phyloP scores from a whole-genome alignment of 345 rosid species.

The Eutrema heterophyllum region DNA sequence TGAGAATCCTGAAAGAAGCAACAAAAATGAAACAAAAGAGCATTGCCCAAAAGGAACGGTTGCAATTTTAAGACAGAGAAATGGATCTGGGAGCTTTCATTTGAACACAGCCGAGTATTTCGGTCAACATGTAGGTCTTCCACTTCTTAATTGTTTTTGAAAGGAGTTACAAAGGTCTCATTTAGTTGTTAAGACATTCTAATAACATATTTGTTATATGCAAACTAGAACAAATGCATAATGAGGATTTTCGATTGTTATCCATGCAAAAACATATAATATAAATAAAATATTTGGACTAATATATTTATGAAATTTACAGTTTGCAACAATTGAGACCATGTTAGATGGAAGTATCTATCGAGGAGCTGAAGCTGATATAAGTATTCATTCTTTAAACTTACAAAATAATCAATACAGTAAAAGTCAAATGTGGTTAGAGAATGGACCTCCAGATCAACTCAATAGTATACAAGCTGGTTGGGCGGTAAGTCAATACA shows the following conservation, averaged over 20 bases:
- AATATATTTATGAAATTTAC: background rate
- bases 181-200: background rate
- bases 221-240: background rate
- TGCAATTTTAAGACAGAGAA: slow-evolving; percentile 2
- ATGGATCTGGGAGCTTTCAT: background rate
- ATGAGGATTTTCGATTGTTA: background rate
- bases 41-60: slow-evolving; percentile 20
- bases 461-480: slow-evolving; percentile 27
- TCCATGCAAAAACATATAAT: background rate
- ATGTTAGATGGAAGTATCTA: slow-evolving; percentile 8
- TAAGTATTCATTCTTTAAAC: slow-evolving; percentile 5
- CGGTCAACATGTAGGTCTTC: slow-evolving; percentile 15
- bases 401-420: slow-evolving; percentile 1
- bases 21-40: background rate
- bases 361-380: slow-evolving; percentile 16
- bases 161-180: background rate
- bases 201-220: background rate
- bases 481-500: slow-evolving; percentile 18
- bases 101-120: background rate
- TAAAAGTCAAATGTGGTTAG: slow-evolving; percentile 23
- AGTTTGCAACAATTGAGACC: slow-evolving; percentile 23
- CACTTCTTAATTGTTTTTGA: background rate
- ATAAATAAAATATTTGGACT: background rate
- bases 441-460: slow-evolving; percentile 13
- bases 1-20: background rate